phyloP scores from a whole-genome alignment of 345 rosid species.

The Hirschfeldia incana region DNA sequence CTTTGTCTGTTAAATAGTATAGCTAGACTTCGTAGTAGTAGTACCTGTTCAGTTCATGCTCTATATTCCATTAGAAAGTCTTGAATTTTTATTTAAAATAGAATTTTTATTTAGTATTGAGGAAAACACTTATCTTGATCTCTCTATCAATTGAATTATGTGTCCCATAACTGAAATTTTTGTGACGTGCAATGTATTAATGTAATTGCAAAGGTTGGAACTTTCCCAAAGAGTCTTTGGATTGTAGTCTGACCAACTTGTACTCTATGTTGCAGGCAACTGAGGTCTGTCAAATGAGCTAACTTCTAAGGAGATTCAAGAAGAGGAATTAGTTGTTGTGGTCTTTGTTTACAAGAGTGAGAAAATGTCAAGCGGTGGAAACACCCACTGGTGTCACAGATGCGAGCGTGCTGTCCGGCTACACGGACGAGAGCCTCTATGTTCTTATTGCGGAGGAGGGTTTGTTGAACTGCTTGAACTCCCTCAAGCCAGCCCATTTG shows the following conservation, averaged over 20 bases:
- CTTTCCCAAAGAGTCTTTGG: background rate
- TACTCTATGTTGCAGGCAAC: constrained; percentile 24
- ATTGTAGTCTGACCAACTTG: background rate
- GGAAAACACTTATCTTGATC: background rate
- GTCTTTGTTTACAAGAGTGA: constrained; percentile 12
- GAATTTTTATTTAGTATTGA: background rate
- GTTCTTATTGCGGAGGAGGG: constrained; percentile 77
- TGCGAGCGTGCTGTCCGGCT: constrained; percentile 72
- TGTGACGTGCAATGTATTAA: background rate
- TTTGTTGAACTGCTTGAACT: constrained; percentile 86
- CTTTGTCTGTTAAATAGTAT: background rate
- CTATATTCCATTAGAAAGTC: background rate
- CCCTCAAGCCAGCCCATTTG: constrained; percentile 53
- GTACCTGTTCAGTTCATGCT: background rate
- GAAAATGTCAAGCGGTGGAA: constrained; percentile 75
- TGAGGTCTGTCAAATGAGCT: constrained; percentile 16
- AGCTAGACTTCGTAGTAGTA: background rate
- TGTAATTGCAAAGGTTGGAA: background rate
- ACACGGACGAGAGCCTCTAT: constrained; percentile 57
- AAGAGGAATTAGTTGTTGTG: background rate
- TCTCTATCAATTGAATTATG: background rate
- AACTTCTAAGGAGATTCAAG: constrained; percentile 10
- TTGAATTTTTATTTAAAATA: background rate
- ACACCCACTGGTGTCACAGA: constrained; percentile 87
- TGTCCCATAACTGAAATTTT: background rate